Base-by-base conservation (phyloP, 805 yeast genomes). In the Barnettozyma salicaria region DNA sequence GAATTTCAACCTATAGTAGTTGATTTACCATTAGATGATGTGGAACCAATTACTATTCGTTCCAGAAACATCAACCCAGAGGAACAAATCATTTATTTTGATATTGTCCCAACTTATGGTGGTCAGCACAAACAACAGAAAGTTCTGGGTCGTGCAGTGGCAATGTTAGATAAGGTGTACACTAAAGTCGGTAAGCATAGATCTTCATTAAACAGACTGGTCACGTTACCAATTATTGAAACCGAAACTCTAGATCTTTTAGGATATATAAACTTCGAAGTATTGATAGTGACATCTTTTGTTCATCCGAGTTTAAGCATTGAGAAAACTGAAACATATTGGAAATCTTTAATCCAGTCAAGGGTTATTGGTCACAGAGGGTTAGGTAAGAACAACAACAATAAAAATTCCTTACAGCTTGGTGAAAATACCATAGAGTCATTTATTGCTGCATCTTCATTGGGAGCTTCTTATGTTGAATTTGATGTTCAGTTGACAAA, bases 351-450 rank as follows among this genome's bases (percentile, higher is more conserved):
- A 37, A 88, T 84, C 5, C 74, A 90, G 0, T 85, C 96, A 1
- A 70, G 96, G 42, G 95, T 90, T 19, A 90, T 90, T 61, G 97
- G 97, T 2, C 97, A 90, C 60, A 74, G 97, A 53, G 97, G 97
- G 5, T 67, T 87, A 45, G 97, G 97, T 48, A 89, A 88, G 65
- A 90, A 90, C 61, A 70, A 74, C 35, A 70, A 78, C 40, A 71
- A 72, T 29, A 71, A 80, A 32, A 79, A 76, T 44, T 83, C 95
- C 4, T 69, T 90, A 52, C 97, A 90, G 60, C 69, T 90, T 42
- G 97, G 97, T 28, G 97, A 90, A 53, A 90, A 90, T 58, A 90
- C 97, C 0, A 82, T 90, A 16, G 96, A 90, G 52, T 84, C 95
- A 0, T 90, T 90, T 52, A 83, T 90, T 55, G 95, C 96, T 10